Evolutionary conservation across 495 filamentous ascomycete species (phyloP).

Genomic region (Penicillium maclennaniae): DNA sequence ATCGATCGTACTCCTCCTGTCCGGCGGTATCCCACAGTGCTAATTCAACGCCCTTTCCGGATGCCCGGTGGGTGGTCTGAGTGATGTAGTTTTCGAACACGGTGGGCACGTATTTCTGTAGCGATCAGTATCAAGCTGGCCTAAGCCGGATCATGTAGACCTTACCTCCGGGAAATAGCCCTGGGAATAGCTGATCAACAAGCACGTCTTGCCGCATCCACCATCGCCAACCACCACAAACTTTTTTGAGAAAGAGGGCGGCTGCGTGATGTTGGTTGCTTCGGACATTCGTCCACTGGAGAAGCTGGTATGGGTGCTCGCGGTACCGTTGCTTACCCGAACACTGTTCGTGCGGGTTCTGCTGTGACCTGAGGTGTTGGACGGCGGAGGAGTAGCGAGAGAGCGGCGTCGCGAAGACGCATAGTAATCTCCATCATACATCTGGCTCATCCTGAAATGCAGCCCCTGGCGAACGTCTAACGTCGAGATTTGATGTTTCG

Average conservation of each 20-base stretch:
- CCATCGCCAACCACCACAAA: slow-evolving; percentile 98
- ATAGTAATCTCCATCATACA: slow-evolving; percentile 50
- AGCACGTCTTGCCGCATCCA: slow-evolving; percentile 96
- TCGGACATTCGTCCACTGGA: slow-evolving; percentile 67
- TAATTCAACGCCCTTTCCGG: slow-evolving; percentile 90
- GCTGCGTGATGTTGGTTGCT: slow-evolving; percentile 79
- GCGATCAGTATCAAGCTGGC: slow-evolving; percentile 10
- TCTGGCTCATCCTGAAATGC: slow-evolving; percentile 37
- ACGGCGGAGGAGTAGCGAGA: slow-evolving; percentile 44
- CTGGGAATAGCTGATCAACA: slow-evolving; percentile 96
- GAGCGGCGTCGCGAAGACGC: slow-evolving; percentile 48
- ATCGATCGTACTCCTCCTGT: slow-evolving; percentile 96
- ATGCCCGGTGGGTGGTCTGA: slow-evolving; percentile 78
- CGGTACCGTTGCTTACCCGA: slow-evolving; percentile 71
- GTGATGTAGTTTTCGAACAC: slow-evolving; percentile 99
- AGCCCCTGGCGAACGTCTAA: slow-evolving; percentile 14
- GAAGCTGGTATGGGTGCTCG: slow-evolving; percentile 69
- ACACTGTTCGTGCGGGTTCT: slow-evolving; percentile 58
- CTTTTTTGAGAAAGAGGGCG: slow-evolving; percentile 94
- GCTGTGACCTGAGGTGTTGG: slow-evolving; percentile 45
- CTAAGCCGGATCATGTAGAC: background rate
- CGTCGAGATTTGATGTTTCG: slow-evolving; percentile 5
- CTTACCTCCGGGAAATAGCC: slow-evolving; percentile 96
- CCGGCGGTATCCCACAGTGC: slow-evolving; percentile 98
- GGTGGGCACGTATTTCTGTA: slow-evolving; percentile 97